phyloP scores from a whole-genome alignment of 2,329 filamentous ascomycete genomes.

The Orbilia brochopaga region DNA sequence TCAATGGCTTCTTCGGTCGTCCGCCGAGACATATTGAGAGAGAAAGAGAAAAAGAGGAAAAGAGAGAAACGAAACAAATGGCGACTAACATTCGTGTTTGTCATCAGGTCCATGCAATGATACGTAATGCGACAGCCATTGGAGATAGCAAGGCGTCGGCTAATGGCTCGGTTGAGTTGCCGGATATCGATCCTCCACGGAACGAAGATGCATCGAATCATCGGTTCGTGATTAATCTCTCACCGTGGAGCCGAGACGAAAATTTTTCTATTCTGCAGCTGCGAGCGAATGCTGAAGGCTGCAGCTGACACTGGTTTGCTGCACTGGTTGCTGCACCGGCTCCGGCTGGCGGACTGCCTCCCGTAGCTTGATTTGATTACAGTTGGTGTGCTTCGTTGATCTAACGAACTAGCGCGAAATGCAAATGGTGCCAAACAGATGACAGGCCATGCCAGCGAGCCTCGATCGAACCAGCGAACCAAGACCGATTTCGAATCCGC shows the following conservation, averaged over 20 bases:
- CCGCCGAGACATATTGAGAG: too few species aligned
- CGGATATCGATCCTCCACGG: constrained; percentile 29
- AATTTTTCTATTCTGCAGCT: constrained; percentile 22
- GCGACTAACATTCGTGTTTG: not conserved
- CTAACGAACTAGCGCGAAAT: too few species aligned
- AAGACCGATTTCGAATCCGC: constrained; percentile 18
- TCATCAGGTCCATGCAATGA: not conserved
- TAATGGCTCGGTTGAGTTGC: constrained; percentile 41
- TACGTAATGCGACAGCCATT: not conserved
- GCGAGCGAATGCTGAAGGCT: constrained; percentile 12
- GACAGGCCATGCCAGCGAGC: not conserved
- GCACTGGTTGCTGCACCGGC: not conserved
- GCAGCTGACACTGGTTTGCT: constrained; percentile 2
- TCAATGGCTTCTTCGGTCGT: not conserved
- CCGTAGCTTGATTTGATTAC: too few species aligned
- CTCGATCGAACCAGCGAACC: constrained; percentile 7
- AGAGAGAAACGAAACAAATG: not conserved
- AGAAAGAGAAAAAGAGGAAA: too few species aligned
- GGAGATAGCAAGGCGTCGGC: constrained; percentile 22
- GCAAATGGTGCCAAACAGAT: too few species aligned
- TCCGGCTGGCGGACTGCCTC: too few species aligned
- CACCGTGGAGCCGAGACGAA: constrained; percentile 32
- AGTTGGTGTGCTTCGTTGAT: too few species aligned
- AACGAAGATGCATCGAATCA: constrained; percentile 20
- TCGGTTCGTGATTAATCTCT: constrained; percentile 14